Evolutionary conservation across 768 basidiomycete species (phyloP).

Genomic region (Grammothele lineata): DNA sequence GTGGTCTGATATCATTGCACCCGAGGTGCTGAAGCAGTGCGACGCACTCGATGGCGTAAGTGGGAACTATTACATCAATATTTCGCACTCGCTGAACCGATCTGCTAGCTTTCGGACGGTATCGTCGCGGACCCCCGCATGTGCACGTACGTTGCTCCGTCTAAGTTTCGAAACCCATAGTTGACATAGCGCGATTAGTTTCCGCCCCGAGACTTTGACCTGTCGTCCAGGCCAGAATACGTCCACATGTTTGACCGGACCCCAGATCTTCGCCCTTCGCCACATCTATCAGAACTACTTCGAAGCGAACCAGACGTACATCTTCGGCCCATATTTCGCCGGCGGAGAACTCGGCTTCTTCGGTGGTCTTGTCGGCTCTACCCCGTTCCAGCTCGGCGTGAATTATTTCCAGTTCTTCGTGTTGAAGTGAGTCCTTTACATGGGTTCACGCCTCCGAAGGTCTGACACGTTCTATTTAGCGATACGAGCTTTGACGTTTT

Average conservation of each 20-base stretch:
- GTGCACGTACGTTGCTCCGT: constrained; percentile 14
- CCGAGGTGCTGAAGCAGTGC: constrained; percentile 30
- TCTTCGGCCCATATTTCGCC: constrained; percentile 25
- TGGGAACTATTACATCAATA: constrained; percentile 29
- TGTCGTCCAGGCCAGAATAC: constrained; percentile 22
- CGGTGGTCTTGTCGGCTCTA: constrained; percentile 13
- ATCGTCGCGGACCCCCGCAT: constrained; percentile 25
- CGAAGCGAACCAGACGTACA: constrained; percentile 21
- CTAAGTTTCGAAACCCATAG: background rate
- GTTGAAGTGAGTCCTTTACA: constrained; percentile 14
- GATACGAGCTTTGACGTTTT: constrained; percentile 17
- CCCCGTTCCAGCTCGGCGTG: constrained; percentile 10
- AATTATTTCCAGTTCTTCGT: constrained; percentile 18
- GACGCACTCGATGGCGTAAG: constrained; percentile 28
- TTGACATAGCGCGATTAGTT: constrained; percentile 10
- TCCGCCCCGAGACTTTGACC: constrained; percentile 26
- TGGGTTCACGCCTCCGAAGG: background rate
- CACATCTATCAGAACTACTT: constrained; percentile 25
- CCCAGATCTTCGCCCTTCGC: constrained; percentile 24
- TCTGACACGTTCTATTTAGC: constrained; percentile 1
- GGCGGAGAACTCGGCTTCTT: constrained; percentile 22
- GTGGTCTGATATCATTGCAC: constrained; percentile 24
- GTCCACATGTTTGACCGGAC: constrained; percentile 23
- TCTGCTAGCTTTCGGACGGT: constrained; percentile 21
- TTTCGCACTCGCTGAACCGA: constrained; percentile 27